phyloP scores from a whole-genome alignment of 768 basidiomycete genomes.

The Megacollybia marginata region DNA sequence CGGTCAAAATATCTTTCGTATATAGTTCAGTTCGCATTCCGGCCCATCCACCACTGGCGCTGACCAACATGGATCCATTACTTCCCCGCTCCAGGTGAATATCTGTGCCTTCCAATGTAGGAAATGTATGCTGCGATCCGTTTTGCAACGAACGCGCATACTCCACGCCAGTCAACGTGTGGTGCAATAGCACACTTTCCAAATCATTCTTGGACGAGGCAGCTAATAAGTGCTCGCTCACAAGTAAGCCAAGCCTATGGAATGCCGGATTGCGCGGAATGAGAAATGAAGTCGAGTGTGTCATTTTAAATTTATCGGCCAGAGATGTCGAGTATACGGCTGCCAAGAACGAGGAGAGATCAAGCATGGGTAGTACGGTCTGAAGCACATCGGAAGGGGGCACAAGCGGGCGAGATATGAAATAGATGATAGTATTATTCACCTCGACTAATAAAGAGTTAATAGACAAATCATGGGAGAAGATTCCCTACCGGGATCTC shows the following conservation, averaged over 20 bases:
- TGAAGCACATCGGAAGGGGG: conserved; percentile 79
- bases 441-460: conserved; percentile 44
- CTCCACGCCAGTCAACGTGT: conserved; percentile 67
- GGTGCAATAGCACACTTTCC: conserved; percentile 81
- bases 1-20: conserved; percentile 66
- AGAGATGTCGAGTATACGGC: conserved; percentile 83
- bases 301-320: conserved; percentile 56
- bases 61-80: conserved; percentile 46
- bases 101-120: conserved; percentile 81
- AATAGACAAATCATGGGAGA: conserved; percentile 2
- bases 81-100: conserved; percentile 56
- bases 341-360: conserved; percentile 86
- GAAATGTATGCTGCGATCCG: conserved; percentile 65
- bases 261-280: conserved; percentile 91
- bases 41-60: conserved; percentile 73
- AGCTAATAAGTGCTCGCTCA: conserved; percentile 79
- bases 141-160: conserved; percentile 55
- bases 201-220: conserved; percentile 75
- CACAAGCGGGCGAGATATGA: conserved; percentile 74
- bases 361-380: conserved; percentile 74
- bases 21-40: conserved; percentile 56
- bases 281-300: conserved; percentile 71
- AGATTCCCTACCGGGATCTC: conserved; percentile 56
- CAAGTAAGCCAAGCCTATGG: conserved; percentile 72
- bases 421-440: conserved; percentile 81